These are phyloP conservation scores for Beauveria caledonica DNA, from an alignment of 2,329 filamentous ascomycete species.

Conservation along the genomic window DNA sequence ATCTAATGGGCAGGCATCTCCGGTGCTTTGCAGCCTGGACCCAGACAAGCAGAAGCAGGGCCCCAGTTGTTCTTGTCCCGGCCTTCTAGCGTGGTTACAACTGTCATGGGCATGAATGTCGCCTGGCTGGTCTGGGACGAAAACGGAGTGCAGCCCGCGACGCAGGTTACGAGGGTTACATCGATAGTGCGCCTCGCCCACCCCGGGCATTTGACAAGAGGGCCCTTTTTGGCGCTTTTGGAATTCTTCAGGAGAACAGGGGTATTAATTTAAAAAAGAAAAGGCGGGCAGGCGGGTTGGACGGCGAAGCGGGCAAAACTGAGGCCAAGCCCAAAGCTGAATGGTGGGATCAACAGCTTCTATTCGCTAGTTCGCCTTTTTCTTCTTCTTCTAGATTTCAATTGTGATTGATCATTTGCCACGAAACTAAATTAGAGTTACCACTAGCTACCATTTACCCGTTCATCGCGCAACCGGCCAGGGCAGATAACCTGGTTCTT, in stretches of 20 bases:
- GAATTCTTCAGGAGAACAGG: not conserved
- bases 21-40: not conserved
- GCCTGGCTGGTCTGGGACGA: too few species aligned
- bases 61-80: not conserved
- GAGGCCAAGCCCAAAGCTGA: not conserved
- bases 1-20: slow-evolving; percentile 1
- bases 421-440: not conserved
- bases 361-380: too few species aligned
- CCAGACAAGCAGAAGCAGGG: too few species aligned
- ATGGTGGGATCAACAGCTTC: not conserved
- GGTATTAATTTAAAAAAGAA: too few species aligned
- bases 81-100: slow-evolving; percentile 1
- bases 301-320: not conserved
- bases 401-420: not conserved
- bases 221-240: not conserved
- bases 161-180: not conserved
- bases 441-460: not conserved
- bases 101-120: not conserved
- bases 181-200: not conserved
- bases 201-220: not conserved
- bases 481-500: not conserved
- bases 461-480: not conserved
- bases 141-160: not conserved
- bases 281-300: not conserved
- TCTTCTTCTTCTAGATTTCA: not conserved